Percentiles rank a stretch among this genome's conserved stretches.
These are phyloP conservation scores for Phytopythium kandeliae DNA, from an alignment of 352 stramenopile genomes.

Conservation along the genomic window DNA sequence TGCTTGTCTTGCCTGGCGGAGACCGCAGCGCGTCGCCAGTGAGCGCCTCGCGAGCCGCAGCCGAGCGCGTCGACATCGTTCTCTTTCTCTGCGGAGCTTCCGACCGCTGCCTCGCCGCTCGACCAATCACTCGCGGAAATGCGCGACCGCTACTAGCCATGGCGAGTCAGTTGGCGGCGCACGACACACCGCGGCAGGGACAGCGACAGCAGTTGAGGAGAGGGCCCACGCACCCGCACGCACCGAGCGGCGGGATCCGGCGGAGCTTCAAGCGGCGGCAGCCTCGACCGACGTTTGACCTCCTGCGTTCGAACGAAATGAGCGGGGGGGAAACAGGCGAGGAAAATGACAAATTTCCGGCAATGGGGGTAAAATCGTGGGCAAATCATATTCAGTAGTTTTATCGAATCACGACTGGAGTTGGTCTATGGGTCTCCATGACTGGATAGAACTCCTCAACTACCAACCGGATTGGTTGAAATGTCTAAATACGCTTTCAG, in stretches of 20 bases:
- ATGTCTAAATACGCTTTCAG: too few relatives aligned
- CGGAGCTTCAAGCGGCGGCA: not conserved
- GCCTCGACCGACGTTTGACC: not conserved
- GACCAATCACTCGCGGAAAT: not conserved
- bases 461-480: not conserved
- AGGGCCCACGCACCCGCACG: not conserved
- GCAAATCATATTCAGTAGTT: too few relatives aligned
- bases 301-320: too few relatives aligned
- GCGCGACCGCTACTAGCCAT: not conserved
- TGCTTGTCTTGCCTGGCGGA: constrained; percentile 22
- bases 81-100: too few relatives aligned
- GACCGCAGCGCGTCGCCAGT: constrained; percentile 23
- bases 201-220: not conserved
- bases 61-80: constrained; percentile 18
- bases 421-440: too few relatives aligned
- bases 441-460: too few relatives aligned
- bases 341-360: constrained; percentile 8
- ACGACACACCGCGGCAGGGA: not conserved
- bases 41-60: constrained; percentile 20
- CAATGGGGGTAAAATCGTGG: not conserved
- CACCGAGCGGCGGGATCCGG: not conserved
- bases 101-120: not conserved
- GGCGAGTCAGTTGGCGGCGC: not conserved
- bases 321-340: not conserved
- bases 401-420: constrained; percentile 5